Evolutionary conservation across 2,329 filamentous ascomycete genomes (phyloP), one percentile per base, ranked within the genome.

Genomic region (Fusarium sublunatum): DNA sequence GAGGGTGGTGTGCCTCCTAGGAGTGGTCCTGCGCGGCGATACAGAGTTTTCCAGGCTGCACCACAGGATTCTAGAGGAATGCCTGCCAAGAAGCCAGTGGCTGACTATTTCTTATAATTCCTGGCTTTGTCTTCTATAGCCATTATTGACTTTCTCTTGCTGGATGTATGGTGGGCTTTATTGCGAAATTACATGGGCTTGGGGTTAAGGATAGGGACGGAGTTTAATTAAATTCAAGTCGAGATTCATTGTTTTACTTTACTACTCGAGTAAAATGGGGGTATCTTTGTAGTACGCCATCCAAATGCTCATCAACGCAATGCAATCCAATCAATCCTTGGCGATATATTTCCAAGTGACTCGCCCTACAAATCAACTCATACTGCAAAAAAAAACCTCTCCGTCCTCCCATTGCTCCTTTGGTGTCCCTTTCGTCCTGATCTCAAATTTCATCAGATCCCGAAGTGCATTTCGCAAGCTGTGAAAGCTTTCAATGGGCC

Each of bases 31-130:
- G 95, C 93, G 4, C 85, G 95, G 70, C 83, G 95, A 67, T 99
- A 99, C 78, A 83, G 94, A 32, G 94, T 99, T 9, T 99, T 99
- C 74, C 93, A 98, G 72, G 95, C 95, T 0, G 95, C 95, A 50
- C 93, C 95, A 48, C 95, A 99, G 79, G 95, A 98, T 76, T 93
- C 91, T 2, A 86, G 95, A 70, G 95, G 95, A 5, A 99, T 99
- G 95, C 95, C 95, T 57, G 95, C 95, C 4, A 99, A 99, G 85
- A 98, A 98, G 78, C 95, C 95, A 4, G 92, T 97, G 49, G 93
- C 93, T 12, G 94, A 98, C 79, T 99, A 98, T 81, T 99, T 99
- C 77, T 81, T 99, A 78, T 88, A 75, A 76, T 49, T 42, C 12
- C 40, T 34, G 26, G 11, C n/a, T 35, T 39, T 47, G 11, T 47